Evolutionary conservation across 306 rosid genomes (phyloP).

Genomic region (Vicia villosa): DNA sequence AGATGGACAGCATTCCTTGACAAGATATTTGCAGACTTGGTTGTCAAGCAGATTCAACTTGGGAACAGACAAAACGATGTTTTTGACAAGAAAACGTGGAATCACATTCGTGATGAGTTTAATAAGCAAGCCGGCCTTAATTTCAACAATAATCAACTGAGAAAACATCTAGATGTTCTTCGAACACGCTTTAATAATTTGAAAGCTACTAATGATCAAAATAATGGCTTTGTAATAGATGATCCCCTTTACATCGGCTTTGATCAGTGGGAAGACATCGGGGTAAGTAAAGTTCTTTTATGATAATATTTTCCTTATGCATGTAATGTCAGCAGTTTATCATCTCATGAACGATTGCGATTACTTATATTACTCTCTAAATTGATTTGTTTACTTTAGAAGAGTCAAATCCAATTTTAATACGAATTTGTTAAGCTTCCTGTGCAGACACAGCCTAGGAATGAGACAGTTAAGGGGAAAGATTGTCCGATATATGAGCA

Average conservation of each 20-base stretch:
- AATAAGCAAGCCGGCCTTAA: constrained; percentile 75
- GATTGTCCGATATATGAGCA: constrained; percentile 88
- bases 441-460: constrained; percentile 58
- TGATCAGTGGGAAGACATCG: constrained; percentile 73
- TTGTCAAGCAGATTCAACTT: constrained; percentile 76
- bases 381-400: background rate
- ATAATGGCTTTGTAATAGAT: constrained; percentile 62
- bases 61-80: constrained; percentile 79
- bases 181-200: constrained; percentile 72
- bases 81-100: constrained; percentile 91
- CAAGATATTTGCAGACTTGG: constrained; percentile 86
- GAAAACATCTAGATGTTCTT: constrained; percentile 91
- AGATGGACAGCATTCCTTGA: constrained; percentile 92
- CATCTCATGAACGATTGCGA: background rate
- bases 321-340: background rate
- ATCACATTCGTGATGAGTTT: constrained; percentile 74
- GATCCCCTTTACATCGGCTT: constrained; percentile 72
- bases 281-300: constrained; percentile 48
- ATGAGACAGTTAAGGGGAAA: constrained; percentile 62
- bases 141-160: constrained; percentile 85
- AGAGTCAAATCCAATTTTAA: background rate
- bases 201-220: constrained; percentile 71
- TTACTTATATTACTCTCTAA: background rate
- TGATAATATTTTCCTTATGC: background rate
- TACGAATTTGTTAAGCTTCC: constrained; percentile 36